Base-by-base conservation (phyloP, 768 basidiomycete genomes). In the Serendipita sp. region DNA sequence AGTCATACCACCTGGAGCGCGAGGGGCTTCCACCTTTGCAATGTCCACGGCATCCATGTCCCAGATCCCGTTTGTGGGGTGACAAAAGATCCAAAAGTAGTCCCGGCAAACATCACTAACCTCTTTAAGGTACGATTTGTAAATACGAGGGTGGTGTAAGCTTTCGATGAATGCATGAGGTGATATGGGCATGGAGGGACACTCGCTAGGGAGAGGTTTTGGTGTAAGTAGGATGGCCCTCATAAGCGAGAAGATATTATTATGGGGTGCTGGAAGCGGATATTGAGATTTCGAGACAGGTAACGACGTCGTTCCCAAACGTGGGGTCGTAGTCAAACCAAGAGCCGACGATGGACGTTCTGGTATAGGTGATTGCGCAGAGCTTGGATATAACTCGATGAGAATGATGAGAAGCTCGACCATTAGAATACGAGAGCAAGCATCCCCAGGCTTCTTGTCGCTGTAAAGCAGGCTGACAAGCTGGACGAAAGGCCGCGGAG, bases 41-140 rank as follows among this genome's bases (percentile, higher is more conserved):
- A 92, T 87, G 71, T 97, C 91, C 1, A 89, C 86, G 69, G 95
- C 88, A 5, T 79, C 73, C 18, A 96, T 75, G 18, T 85, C 78
- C 95, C 95, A 97, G 62, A 98, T 85, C 0, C 85, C 84, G 69
- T 98, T 99, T 72, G 86, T 87, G 2, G 88, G 88, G 72, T 99
- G 96, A 72, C 95, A 97, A 75, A 98, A 95, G 45, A 96, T 86
- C 92, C 92, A 94, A 74, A 90, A 92, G 75, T 91, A 92, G 72
- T 99, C 96, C 28, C 93, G 77, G 72, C 94, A 94, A 2, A 93
- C 79, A 70, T 97, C 94, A 3, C 84, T 86, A 51, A 99, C 76
- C 73, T 93, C 92, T 65, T 83, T 82, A 28, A 94, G 75, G 73
- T 90, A 92, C 5, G 82, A 79, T 75, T 87, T 92, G 78, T 86